phyloP scores from a whole-genome alignment of 1,139 yeast genomes.

The Blastobotrys elegans region DNA sequence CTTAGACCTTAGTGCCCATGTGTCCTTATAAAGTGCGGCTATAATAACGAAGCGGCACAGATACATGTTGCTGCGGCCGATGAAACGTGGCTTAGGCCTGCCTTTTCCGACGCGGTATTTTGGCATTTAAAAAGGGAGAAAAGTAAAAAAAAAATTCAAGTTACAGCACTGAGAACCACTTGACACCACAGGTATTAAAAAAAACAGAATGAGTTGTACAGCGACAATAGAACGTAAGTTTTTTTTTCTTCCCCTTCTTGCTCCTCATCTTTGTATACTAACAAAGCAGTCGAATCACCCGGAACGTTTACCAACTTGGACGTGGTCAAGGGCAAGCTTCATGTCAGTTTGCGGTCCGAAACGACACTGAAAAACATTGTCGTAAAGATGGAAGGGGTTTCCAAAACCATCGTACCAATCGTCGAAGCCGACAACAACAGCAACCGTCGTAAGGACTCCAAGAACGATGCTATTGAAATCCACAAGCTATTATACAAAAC shows the following conservation, averaged over 20 bases:
- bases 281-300: not conserved
- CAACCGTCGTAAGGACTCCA: constrained; percentile 22
- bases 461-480: constrained; percentile 36
- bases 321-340: constrained; percentile 45
- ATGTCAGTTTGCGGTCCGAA: constrained; percentile 43
- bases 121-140: too few species aligned
- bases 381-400: constrained; percentile 56
- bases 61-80: not conserved
- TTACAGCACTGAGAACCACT: too few species aligned
- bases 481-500: constrained; percentile 57
- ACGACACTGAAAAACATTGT: constrained; percentile 48
- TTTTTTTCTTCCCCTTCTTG: too few species aligned
- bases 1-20: too few species aligned
- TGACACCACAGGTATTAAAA: too few species aligned
- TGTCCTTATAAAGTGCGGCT: too few species aligned
- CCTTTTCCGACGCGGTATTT: not conserved
- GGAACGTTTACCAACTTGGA: constrained; percentile 51
- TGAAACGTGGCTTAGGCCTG: too few species aligned
- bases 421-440: constrained; percentile 11
- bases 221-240: not conserved
- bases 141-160: too few species aligned
- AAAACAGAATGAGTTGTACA: not conserved
- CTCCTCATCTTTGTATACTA: too few species aligned
- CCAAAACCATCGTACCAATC: constrained; percentile 38
- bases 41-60: too few species aligned